Evolutionary conservation across 2,329 filamentous ascomycete species (phyloP).

Genomic region (Trichoderma brevicompactum): DNA sequence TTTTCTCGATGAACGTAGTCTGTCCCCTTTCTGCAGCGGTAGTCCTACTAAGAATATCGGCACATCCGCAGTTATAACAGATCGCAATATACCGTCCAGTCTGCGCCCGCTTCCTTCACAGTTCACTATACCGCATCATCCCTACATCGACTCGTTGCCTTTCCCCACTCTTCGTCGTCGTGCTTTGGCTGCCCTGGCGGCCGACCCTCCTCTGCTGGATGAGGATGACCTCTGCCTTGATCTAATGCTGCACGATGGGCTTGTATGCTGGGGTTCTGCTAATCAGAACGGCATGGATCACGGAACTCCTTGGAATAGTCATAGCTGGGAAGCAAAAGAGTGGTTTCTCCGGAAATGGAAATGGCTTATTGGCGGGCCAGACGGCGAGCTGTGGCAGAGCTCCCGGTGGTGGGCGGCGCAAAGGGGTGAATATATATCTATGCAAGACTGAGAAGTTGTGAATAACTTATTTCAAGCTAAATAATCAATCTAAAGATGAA

Average conservation of each 20-base stretch:
- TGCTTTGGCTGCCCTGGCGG: neutral
- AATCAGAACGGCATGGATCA: neutral
- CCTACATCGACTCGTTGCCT: slow-evolving; percentile 1
- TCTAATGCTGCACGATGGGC: slow-evolving; percentile 3
- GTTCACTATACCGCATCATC: neutral
- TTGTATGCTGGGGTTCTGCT: slow-evolving; percentile 8
- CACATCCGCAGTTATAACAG: neutral
- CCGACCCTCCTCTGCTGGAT: slow-evolving; percentile 6
- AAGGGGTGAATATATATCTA: slow-evolving; percentile 3
- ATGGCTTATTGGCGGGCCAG: slow-evolving; percentile 5
- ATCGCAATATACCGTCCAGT: neutral
- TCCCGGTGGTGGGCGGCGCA: slow-evolving; percentile 16
- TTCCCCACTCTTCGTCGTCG: neutral
- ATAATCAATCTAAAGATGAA: neutral
- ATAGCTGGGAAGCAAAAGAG: slow-evolving; percentile 18
- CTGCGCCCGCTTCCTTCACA: neutral
- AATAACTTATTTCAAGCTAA: no score
- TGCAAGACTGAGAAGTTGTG: neutral
- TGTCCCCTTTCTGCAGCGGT: neutral
- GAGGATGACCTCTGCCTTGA: slow-evolving; percentile 17
- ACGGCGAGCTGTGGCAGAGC: slow-evolving; percentile 14
- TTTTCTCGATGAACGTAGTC: slow-evolving; percentile 9
- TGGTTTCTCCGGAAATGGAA: slow-evolving; percentile 17
- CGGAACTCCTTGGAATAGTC: slow-evolving; percentile 4
- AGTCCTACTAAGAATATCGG: neutral